Evolutionary conservation across 768 basidiomycete species (phyloP), one percentile per base, ranked within the genome.

Genomic region (Cystobasidiopsis lactophilus): DNA sequence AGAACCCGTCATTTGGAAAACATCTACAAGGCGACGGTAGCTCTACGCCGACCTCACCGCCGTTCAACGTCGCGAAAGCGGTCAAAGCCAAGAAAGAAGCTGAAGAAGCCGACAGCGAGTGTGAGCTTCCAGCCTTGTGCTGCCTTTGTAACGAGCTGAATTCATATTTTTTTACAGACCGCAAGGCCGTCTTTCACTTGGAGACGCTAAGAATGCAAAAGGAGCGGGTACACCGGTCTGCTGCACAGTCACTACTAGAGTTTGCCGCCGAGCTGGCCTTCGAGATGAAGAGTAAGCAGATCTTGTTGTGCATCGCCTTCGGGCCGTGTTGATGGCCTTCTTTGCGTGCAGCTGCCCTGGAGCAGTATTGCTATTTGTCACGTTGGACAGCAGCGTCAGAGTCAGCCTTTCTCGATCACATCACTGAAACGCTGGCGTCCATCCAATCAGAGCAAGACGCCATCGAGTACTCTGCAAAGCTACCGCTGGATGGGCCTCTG

Each of bases 151-250:
- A n/a, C n/a, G n/a, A n/a, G n/a, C n/a, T n/a, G n/a, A n/a, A n/a
- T n/a, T n/a, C n/a, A n/a, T n/a, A n/a, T n/a, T n/a, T n/a, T n/a
- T n/a, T n/a, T n/a, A n/a, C n/a, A n/a, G n/a, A 55, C 45, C 35
- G 33, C 21, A 39, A 14, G 2, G 46, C 55, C 39, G 56, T 59
- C 37, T 58, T 58, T 38, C 59, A 54, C 16, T 53, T 63, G 38
- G 62, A 63, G 47, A 63, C 62, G 3, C 53, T 63, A 3, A 54
- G 60, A 2, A 46, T 62, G n/a, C 62, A 63, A 41, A 53, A 57
- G 37, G 45, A 51, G 18, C 56, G 60, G 14, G 60, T 63, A 2
- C 51, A 52, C 29, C 45, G 56, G 11, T 55, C 62, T 2, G 57
- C 59, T 10, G 26, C 51, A 13, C 40, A 48, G 37, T 57, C 53